Percentiles rank a stretch among this genome's conserved stretches.
Conservation (phyloP, 1,139 yeast species). For the Zygosaccharomyces pseudobailii region DNA sequence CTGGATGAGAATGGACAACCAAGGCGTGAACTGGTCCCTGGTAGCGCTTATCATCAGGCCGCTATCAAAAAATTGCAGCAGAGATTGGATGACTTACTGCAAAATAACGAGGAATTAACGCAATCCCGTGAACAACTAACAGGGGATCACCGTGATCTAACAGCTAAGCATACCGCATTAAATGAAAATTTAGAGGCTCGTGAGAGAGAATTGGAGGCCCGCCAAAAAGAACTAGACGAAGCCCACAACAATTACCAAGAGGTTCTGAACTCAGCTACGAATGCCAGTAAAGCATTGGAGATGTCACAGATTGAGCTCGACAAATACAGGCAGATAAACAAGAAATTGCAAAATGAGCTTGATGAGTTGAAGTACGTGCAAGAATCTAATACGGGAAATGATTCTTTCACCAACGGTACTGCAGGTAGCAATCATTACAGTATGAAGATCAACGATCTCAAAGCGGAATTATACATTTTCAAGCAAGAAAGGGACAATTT, state of each 20-base stretch:
- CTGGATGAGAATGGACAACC: not conserved
- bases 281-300: slow-evolving; percentile 69
- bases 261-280: slow-evolving; percentile 66
- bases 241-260: slow-evolving; percentile 59
- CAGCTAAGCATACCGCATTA: slow-evolving; percentile 18
- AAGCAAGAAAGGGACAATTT: slow-evolving; percentile 81
- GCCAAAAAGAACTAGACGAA: slow-evolving; percentile 34
- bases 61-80: slow-evolving; percentile 23
- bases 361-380: slow-evolving; percentile 58
- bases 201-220: slow-evolving; percentile 32
- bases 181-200: slow-evolving; percentile 19
- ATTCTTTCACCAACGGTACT: slow-evolving; percentile 10
- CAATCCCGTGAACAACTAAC: slow-evolving; percentile 21
- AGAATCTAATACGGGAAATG: slow-evolving; percentile 14
- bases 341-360: slow-evolving; percentile 56
- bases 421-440: slow-evolving; percentile 56
- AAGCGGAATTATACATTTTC: slow-evolving; percentile 75
- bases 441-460: slow-evolving; percentile 73
- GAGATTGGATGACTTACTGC: slow-evolving; percentile 23
- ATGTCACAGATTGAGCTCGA: slow-evolving; percentile 67
- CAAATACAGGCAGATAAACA: slow-evolving; percentile 53
- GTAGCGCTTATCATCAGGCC: slow-evolving; percentile 17
- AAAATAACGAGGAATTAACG: slow-evolving; percentile 22
- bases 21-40: slow-evolving; percentile 2
- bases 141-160: slow-evolving; percentile 23